phyloP scores from a whole-genome alignment of 176 grass and related monocot species.

The Carex pumila region DNA sequence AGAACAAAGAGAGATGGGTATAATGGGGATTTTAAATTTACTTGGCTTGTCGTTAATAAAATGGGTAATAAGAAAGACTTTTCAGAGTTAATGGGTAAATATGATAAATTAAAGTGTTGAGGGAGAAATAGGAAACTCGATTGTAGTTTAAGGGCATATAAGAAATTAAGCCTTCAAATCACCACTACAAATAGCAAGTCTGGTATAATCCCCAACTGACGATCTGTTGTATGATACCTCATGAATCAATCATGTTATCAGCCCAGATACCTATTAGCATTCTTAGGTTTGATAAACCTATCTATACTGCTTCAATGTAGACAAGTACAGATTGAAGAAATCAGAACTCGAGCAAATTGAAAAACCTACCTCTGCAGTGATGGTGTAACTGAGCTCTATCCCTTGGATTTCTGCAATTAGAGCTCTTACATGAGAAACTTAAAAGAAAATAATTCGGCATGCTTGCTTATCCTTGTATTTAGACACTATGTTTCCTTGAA shows the following conservation, averaged over 20 bases:
- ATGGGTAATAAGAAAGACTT: too few relatives aligned
- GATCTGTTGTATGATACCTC: neutral
- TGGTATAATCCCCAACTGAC: neutral
- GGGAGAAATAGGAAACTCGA: too few relatives aligned
- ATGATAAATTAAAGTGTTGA: too few relatives aligned
- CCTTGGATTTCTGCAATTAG: conserved; percentile 48
- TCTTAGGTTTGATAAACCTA: neutral
- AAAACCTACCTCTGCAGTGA: conserved; percentile 40
- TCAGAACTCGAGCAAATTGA: neutral
- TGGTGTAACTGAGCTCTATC: conserved; percentile 48
- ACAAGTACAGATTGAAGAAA: neutral
- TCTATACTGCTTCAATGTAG: neutral
- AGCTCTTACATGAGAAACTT: neutral
- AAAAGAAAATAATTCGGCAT: neutral
- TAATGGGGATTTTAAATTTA: too few relatives aligned
- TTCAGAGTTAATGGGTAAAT: too few relatives aligned
- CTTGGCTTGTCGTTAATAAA: too few relatives aligned
- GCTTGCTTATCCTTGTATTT: neutral
- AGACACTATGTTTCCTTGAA: neutral
- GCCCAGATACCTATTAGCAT: neutral
- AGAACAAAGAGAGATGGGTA: too few relatives aligned
- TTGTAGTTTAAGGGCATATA: too few relatives aligned
- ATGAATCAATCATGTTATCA: neutral
- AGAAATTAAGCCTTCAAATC: too few relatives aligned
- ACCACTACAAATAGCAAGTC: neutral